Conservation (phyloP, 805 yeast species). For the Candida argentea region DNA sequence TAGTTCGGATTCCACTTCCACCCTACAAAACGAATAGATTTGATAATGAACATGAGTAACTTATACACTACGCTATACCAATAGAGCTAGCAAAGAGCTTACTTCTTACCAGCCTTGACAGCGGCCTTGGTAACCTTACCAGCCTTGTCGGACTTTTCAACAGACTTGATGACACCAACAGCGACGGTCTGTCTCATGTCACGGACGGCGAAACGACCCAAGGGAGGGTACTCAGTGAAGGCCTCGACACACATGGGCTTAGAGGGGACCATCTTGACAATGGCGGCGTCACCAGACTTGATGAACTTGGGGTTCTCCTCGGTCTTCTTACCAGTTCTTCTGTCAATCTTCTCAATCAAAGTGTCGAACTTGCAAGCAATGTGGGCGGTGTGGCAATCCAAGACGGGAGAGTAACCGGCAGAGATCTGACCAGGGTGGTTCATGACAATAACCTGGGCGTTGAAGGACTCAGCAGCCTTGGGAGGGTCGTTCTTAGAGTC, state of each 20-base stretch:
- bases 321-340: slow-evolving; percentile 42
- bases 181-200: slow-evolving; percentile 99
- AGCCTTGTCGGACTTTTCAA: slow-evolving; percentile 76
- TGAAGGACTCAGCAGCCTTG: slow-evolving; percentile 67
- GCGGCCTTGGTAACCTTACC: slow-evolving; percentile 98
- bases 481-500: slow-evolving; percentile 88
- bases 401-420: slow-evolving; percentile 85
- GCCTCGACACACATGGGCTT: slow-evolving; percentile 37
- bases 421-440: slow-evolving; percentile 91
- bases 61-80: background rate
- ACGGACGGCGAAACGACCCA: slow-evolving; percentile 64
- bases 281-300: slow-evolving; percentile 31
- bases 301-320: slow-evolving; percentile 24
- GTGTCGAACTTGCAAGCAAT: slow-evolving; percentile 82
- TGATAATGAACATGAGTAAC: too few relatives aligned
- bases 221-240: slow-evolving; percentile 36
- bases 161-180: slow-evolving; percentile 97
- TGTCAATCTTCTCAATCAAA: slow-evolving; percentile 76
- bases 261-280: slow-evolving; percentile 33
- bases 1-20: background rate
- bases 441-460: slow-evolving; percentile 74
- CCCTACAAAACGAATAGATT: background rate
- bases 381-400: slow-evolving; percentile 91
- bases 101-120: slow-evolving; percentile 69
- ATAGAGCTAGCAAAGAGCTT: slow-evolving; percentile 31